Percentiles rank a stretch among this genome's conserved stretches.
These are phyloP conservation scores for Curvularia eragrostidis DNA, from an alignment of 2,329 filamentous ascomycete species.

Conservation along the genomic window DNA sequence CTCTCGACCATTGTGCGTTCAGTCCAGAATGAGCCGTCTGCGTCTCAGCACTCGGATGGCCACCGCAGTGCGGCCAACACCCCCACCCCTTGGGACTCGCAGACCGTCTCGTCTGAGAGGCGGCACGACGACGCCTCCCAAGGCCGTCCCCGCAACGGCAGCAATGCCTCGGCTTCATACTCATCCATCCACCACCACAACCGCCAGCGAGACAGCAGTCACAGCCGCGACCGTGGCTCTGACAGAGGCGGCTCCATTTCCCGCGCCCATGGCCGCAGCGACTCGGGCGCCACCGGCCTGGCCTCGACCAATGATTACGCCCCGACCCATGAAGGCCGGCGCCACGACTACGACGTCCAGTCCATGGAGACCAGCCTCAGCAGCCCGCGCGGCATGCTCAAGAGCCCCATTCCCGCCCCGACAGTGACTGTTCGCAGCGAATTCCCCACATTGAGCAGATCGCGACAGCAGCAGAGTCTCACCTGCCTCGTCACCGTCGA, in stretches of 20 bases:
- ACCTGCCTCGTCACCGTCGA: constrained; percentile 95
- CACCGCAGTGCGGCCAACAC: constrained; percentile 61
- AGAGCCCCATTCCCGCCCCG: constrained; percentile 88
- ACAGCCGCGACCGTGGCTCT: constrained; percentile 47
- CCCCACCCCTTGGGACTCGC: constrained; percentile 72
- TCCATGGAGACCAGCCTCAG: constrained; percentile 88
- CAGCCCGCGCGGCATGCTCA: constrained; percentile 72
- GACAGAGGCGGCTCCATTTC: constrained; percentile 50
- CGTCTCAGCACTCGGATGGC: constrained; percentile 27
- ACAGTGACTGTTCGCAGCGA: constrained; percentile 95
- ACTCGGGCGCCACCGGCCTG: constrained; percentile 75
- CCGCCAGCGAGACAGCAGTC: constrained; percentile 48
- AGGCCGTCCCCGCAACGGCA: constrained; percentile 43
- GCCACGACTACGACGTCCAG: constrained; percentile 94
- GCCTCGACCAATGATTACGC: constrained; percentile 81
- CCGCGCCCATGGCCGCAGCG: constrained; percentile 71
- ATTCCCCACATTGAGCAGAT: constrained; percentile 91
- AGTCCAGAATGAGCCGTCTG: constrained; percentile 68
- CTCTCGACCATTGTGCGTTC: constrained; percentile 91
- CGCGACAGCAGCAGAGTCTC: constrained; percentile 90
- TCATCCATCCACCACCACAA: constrained; percentile 30
- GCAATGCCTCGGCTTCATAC: constrained; percentile 44
- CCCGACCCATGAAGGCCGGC: constrained; percentile 75
- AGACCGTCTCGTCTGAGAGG: constrained; percentile 47
- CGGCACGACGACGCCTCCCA: constrained; percentile 55